Conservation (phyloP, 805 yeast genomes). For the Saccharomycopsis olivae region DNA sequence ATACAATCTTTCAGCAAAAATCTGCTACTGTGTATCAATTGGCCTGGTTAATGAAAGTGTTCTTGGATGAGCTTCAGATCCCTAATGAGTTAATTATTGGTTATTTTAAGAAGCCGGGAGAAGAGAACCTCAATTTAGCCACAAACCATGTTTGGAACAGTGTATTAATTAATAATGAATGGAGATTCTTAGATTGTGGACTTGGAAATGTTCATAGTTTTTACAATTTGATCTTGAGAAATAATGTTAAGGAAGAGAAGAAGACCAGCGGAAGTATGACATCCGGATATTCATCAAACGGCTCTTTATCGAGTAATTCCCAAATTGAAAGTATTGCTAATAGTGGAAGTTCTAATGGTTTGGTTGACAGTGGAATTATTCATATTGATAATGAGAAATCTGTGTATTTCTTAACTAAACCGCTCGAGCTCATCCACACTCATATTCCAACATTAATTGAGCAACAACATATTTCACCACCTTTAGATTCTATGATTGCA, state of each 20-base stretch:
- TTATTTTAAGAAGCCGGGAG: conserved; percentile 70
- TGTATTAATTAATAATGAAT: conserved; percentile 54
- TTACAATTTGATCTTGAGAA: conserved; percentile 32
- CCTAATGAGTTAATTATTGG: conserved; percentile 75
- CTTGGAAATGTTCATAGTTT: conserved; percentile 53
- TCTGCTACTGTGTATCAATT: conserved; percentile 62
- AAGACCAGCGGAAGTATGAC: not conserved
- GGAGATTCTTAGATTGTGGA: conserved; percentile 69
- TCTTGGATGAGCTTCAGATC: conserved; percentile 61
- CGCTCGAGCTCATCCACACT: conserved; percentile 65
- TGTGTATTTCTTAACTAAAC: conserved; percentile 71
- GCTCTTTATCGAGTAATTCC: not conserved
- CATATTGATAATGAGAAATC: conserved; percentile 30
- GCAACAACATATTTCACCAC: conserved; percentile 81
- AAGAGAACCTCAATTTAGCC: conserved; percentile 32
- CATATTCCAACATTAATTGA: conserved; percentile 75
- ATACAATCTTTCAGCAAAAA: conserved; percentile 29
- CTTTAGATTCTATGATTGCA: conserved; percentile 68
- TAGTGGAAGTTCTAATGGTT: not conserved
- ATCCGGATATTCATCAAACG: not conserved
- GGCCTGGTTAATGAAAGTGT: conserved; percentile 63
- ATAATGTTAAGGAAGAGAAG: not conserved
- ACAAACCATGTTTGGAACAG: conserved; percentile 87
- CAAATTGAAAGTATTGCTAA: not conserved
- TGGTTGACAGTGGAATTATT: not conserved